A percentile compares a stretch with the other conserved stretches of the same genome.
phyloP scores from a whole-genome alignment of 352 stramenopile species.

The Globisporangium emineosum region DNA sequence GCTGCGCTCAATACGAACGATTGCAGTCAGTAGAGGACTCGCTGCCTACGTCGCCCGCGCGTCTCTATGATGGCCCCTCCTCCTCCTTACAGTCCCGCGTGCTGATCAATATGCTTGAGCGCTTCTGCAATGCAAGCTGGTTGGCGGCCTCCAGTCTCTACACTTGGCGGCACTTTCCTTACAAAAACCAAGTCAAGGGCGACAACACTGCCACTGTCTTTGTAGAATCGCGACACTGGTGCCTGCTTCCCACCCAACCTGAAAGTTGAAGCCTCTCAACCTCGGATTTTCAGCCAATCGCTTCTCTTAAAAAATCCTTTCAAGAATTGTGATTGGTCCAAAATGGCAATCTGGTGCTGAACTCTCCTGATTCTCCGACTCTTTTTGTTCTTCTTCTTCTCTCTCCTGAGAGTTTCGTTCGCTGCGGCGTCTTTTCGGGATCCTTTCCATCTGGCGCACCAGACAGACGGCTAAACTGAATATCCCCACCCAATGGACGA shows the following conservation, averaged over 20 bases:
- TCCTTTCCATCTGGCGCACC: constrained; percentile 5
- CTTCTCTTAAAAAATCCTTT: too few species aligned
- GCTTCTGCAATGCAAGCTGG: constrained; percentile 6
- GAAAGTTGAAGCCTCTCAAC: background rate
- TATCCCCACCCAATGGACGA: constrained; percentile 1
- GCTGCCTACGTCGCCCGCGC: too few species aligned
- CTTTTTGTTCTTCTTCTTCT: too few species aligned
- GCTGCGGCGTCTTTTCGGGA: constrained; percentile 1
- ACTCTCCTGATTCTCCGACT: constrained; percentile 6
- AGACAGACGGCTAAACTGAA: constrained; percentile 6
- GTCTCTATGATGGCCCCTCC: background rate
- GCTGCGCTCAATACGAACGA: too few species aligned
- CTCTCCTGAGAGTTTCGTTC: background rate
- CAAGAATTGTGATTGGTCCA: too few species aligned
- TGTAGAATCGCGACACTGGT: constrained; percentile 4
- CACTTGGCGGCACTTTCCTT: background rate
- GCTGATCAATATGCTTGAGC: too few species aligned
- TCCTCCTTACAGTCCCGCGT: background rate
- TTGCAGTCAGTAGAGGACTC: background rate
- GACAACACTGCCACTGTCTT: background rate
- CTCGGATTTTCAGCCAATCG: background rate
- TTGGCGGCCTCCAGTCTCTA: background rate
- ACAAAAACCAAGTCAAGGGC: background rate
- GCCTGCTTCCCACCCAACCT: background rate
- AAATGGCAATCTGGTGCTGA: background rate